Conservation (phyloP, 768 basidiomycete genomes). For the Serendipita indica region DNA sequence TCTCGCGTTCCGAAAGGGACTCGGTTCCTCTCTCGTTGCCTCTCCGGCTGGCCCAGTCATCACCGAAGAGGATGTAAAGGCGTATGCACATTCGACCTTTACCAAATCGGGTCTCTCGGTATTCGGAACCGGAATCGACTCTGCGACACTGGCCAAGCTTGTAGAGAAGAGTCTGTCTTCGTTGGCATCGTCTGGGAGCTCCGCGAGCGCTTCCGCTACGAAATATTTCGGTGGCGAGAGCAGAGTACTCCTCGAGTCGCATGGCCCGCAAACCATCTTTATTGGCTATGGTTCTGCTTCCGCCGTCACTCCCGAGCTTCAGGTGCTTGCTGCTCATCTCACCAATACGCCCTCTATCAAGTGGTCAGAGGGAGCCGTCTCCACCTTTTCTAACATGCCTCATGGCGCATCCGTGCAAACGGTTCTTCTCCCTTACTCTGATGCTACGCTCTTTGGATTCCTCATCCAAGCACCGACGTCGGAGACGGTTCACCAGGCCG, state of each 20-base stretch:
- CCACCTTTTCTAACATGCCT: slow-evolving; percentile 48
- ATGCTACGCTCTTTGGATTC: slow-evolving; percentile 77
- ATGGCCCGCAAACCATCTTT: slow-evolving; percentile 58
- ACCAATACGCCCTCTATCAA: slow-evolving; percentile 71
- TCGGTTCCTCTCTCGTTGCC: slow-evolving; percentile 82
- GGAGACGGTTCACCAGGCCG: slow-evolving; percentile 49
- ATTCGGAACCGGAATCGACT: slow-evolving; percentile 74
- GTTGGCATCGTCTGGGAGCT: slow-evolving; percentile 27
- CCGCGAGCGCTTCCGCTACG: slow-evolving; percentile 27
- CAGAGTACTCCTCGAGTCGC: slow-evolving; percentile 41
- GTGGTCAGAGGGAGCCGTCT: slow-evolving; percentile 65
- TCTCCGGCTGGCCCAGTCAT: slow-evolving; percentile 44
- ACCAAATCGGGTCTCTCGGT: slow-evolving; percentile 69
- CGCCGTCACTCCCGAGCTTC: slow-evolving; percentile 50
- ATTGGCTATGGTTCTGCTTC: slow-evolving; percentile 74
- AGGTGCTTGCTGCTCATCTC: slow-evolving; percentile 66
- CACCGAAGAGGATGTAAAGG: slow-evolving; percentile 53
- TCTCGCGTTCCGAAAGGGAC: slow-evolving; percentile 86
- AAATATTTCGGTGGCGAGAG: slow-evolving; percentile 76
- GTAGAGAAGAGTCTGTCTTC: slow-evolving; percentile 53
- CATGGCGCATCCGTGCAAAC: slow-evolving; percentile 47
- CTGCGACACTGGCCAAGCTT: slow-evolving; percentile 50
- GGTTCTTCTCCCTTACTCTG: slow-evolving; percentile 79
- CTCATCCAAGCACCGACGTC: slow-evolving; percentile 55
- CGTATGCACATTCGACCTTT: slow-evolving; percentile 60